A percentile compares a stretch with the other conserved stretches of the same genome.
These are phyloP conservation scores for Vinca minor DNA, from an alignment of 257 asterid genomes.

Conservation along the genomic window DNA sequence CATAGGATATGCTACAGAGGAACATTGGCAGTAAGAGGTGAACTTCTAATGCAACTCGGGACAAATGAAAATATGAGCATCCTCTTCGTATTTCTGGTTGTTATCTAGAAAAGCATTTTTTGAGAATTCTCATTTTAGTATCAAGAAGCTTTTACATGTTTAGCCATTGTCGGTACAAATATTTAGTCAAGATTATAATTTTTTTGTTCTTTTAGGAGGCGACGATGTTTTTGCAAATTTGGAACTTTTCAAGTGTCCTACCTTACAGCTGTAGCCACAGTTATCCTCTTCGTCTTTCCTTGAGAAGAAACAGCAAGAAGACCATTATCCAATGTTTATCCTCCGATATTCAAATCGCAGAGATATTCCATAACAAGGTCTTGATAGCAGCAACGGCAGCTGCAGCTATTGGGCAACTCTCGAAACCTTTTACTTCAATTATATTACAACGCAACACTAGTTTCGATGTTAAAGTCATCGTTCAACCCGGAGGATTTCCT, in stretches of 20 bases:
- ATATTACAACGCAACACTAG: slow-evolving; percentile 39
- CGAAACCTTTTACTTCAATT: slow-evolving; percentile 65
- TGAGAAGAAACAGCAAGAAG: neutral
- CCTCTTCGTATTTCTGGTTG: no score
- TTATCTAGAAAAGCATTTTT: no score
- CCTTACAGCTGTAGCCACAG: neutral
- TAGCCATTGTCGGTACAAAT: no score
- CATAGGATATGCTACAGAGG: no score
- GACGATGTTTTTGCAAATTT: slow-evolving; percentile 14
- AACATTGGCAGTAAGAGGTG: no score
- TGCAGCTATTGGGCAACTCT: slow-evolving; percentile 72
- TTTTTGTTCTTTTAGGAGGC: no score
- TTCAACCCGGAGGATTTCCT: slow-evolving; percentile 85
- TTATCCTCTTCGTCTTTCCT: neutral
- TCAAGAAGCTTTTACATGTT: no score
- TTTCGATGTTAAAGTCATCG: slow-evolving; percentile 40
- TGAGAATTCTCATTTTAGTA: no score
- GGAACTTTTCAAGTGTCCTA: neutral
- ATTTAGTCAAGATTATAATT: no score
- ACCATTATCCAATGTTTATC: neutral
- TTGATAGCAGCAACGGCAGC: slow-evolving; percentile 64
- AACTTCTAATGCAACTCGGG: no score
- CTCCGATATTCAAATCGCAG: slow-evolving; percentile 2
- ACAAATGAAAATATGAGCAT: no score
- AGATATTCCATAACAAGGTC: slow-evolving; percentile 33